Conservation (phyloP, 2,329 filamentous ascomycete species). For the Penicillium sp. region DNA sequence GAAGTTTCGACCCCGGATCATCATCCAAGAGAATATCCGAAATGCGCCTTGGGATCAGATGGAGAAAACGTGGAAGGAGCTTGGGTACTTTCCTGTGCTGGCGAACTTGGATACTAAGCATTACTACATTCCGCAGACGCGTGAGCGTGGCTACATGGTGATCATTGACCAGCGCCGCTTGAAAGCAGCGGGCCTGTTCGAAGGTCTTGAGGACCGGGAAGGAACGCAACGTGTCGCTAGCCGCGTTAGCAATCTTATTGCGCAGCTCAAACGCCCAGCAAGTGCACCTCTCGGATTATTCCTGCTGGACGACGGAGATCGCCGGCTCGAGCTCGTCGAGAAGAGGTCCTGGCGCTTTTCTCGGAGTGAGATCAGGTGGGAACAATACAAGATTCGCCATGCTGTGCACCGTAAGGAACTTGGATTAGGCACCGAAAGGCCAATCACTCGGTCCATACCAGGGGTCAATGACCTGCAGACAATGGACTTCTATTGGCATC, state of each 20-base stretch:
- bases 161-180: constrained; percentile 46
- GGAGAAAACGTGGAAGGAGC: constrained; percentile 42
- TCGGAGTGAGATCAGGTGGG: constrained; percentile 29
- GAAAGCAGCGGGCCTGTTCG: constrained; percentile 18
- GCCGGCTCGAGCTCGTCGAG: constrained; percentile 50
- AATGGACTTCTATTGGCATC: constrained; percentile 54
- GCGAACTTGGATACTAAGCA: constrained; percentile 63
- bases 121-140: constrained; percentile 70
- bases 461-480: constrained; percentile 49
- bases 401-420: constrained; percentile 50
- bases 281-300: constrained; percentile 62
- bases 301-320: constrained; percentile 55
- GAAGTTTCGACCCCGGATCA: constrained; percentile 56
- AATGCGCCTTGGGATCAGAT: constrained; percentile 58
- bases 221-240: background rate
- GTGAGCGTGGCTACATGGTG: constrained; percentile 58
- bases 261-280: constrained; percentile 52
- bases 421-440: constrained; percentile 53
- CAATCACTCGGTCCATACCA: constrained; percentile 58
- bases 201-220: constrained; percentile 34
- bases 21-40: constrained; percentile 70
- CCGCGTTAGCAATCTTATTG: constrained; percentile 36
- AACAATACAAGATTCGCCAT: constrained; percentile 57
- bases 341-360: constrained; percentile 44
- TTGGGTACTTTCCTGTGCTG: constrained; percentile 55